Evolutionary conservation across 2,329 filamentous ascomycete species (phyloP), one percentile per base, ranked within the genome.

Genomic region (Aureobasidium sp.): DNA sequence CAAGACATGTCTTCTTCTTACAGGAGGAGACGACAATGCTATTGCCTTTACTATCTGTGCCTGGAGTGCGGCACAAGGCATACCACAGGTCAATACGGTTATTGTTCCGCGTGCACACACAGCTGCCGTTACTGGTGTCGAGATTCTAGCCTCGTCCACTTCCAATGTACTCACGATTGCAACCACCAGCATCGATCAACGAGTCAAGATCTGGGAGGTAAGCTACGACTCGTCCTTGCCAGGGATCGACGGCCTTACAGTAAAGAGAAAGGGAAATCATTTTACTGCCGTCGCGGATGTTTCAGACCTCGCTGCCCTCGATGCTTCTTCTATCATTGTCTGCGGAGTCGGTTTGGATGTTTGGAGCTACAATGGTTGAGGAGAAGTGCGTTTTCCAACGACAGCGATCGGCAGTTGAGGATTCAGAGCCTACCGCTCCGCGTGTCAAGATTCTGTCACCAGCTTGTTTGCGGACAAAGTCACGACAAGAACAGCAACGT

Each of bases 1-100:
- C 34, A 68, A 67, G n/a, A 66, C 74, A 57, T 67, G 77, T 66
- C 66, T 89, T 0, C 70, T 96, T 20, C 73, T 90, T 5, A 92
- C 90, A 0, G 91, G 90, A 29, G 92, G 94, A 26, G 94, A 99
- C 69, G 94, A 97, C 73, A 94, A 94, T 65, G 87, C 88, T 3
- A 73, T 97, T 0, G 87, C 83, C 0, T 69, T 90, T 12, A 82
- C 82, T 0, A 70, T 36, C 32, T 26, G 39, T 32, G 20, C 24
- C 15, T 37, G 50, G 27, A 12, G 43, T 5, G 27, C 46, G 39
- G 50, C 27, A 43, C 26, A 17, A 12, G 20, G 36, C 3, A 62
- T 10, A 27, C 37, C 36, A 9, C 2, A 41, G 13, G 50, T 55
- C 48, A 29, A 39, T 26, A 76, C 74, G 1, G 66, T 78, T 5